phyloP scores from a whole-genome alignment of 2,329 filamentous ascomycete genomes.

The Botryotinia globosa region DNA sequence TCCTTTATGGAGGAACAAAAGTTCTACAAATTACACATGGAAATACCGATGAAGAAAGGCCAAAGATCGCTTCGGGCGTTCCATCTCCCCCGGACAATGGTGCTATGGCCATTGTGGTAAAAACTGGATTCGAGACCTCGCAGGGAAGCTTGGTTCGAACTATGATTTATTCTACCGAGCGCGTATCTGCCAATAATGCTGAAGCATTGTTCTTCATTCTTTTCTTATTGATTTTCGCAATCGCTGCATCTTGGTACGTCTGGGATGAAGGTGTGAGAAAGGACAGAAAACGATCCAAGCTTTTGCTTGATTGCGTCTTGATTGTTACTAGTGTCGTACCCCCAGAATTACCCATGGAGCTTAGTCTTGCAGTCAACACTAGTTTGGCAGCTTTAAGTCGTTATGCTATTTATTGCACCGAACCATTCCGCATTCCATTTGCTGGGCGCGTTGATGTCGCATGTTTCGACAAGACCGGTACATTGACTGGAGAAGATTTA shows the following conservation, averaged over 20 bases:
- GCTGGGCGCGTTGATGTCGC: constrained; percentile 93
- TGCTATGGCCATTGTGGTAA: constrained; percentile 88
- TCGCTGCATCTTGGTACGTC: constrained; percentile 98
- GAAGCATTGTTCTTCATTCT: constrained; percentile 97
- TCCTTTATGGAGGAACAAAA: constrained; percentile 96
- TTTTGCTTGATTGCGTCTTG: constrained; percentile 93
- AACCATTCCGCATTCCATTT: constrained; percentile 96
- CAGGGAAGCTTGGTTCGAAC: constrained; percentile 96
- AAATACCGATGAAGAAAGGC: constrained; percentile 69
- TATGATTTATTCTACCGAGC: constrained; percentile 99
- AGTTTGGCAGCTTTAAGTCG: constrained; percentile 92
- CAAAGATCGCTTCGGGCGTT: constrained; percentile 71
- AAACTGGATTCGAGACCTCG: constrained; percentile 98
- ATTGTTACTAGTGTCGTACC: constrained; percentile 98
- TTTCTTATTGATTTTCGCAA: constrained; percentile 91
- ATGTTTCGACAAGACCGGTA: constrained; percentile 98
- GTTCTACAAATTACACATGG: constrained; percentile 92
- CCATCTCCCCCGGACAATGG: constrained; percentile 87
- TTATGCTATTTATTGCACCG: constrained; percentile 96
- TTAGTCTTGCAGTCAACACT: constrained; percentile 96
- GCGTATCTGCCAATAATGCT: constrained; percentile 95
- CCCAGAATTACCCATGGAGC: constrained; percentile 97
- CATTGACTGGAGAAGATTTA: constrained; percentile 90
- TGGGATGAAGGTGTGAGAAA: constrained; percentile 94
- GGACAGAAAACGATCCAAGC: constrained; percentile 95